Evolutionary conservation across 2,329 filamentous ascomycete genomes (phyloP), one percentile per base, ranked within the genome.

Genomic region (Zymoseptoria crescenta): DNA sequence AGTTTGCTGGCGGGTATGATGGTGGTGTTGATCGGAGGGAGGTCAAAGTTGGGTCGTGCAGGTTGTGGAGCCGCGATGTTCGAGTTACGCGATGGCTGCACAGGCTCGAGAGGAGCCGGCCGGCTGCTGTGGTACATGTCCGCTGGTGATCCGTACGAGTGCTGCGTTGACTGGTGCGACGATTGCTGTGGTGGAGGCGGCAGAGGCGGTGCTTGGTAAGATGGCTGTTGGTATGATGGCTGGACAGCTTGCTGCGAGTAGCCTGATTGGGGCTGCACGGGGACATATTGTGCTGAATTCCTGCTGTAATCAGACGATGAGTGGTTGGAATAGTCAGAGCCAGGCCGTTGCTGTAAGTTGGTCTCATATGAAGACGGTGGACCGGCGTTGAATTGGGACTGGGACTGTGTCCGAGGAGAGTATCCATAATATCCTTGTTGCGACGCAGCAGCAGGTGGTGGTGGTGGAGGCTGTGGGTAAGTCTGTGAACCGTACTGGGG

Each of bases 21-120:
- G 10, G 53, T 58, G 1, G 75, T 75, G 62, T 76, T 75, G 56
- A 79, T 65, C 13, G 76, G 76, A 7, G 77, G 76, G 56, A 80
- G 64, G 28, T 69, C 64, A 49, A 62, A 59, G 28, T 55, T 59
- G 19, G 59, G 54, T 20, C 61, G 61, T 24, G 57, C 52, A 9
- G 62, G 65, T 55, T 8, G 67, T 64, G 20, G 69, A 65, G 49
- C 54, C 56, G 3, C 63, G 60, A 27, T 65, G 41, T 56, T 49
- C 16, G 63, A 54, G 63, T 74, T 55, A 52, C 60, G 60, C 48
- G 67, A 62, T 24, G 70, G 57, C 67, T 68, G 52, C 50, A 68
- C 49, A 9, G 67, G 65, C 55, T 70, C 64, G 27, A 59, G 62
- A 27, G 67, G 68, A 24, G 65, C 58, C 24, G 65, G 60, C 10